phyloP scores from a whole-genome alignment of 371 early-diverging fungal species.

The Apophysomyces ossiformis region DNA sequence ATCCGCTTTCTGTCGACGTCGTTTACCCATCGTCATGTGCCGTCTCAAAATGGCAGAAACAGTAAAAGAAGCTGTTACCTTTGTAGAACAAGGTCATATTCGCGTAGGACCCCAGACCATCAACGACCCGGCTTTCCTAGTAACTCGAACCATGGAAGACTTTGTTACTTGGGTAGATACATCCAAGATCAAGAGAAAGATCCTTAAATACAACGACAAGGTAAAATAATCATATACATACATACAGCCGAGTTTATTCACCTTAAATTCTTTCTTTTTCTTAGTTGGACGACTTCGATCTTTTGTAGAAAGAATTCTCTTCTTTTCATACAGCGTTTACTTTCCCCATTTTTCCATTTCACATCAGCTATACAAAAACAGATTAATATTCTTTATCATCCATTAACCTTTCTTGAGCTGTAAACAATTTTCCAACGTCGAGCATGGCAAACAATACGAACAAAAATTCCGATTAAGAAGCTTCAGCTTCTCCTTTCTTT shows the following conservation, averaged over 20 bases:
- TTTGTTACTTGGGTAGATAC: conserved; percentile 99
- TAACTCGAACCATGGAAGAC: conserved; percentile 94
- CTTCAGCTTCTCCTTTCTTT: not conserved
- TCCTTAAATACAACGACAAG: conserved; percentile 97
- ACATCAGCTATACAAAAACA: not conserved
- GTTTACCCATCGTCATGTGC: conserved; percentile 95
- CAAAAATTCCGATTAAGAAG: not conserved
- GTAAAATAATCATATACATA: conserved; percentile 40
- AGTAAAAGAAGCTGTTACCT: conserved; percentile 91
- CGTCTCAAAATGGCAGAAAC: conserved; percentile 96
- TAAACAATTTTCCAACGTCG: no score
- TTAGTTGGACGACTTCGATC: conserved; percentile 72
- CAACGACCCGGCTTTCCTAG: conserved; percentile 92
- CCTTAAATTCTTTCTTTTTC: not conserved
- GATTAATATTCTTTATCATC: no score
- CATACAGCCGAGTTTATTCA: not conserved
- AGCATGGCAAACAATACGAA: not conserved
- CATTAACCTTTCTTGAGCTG: no score
- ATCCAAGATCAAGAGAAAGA: conserved; percentile 98
- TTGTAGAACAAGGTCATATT: conserved; percentile 98
- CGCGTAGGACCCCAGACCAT: conserved; percentile 94
- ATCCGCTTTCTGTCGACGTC: conserved; percentile 91
- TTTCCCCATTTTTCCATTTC: not conserved
- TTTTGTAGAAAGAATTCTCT: conserved; percentile 50
- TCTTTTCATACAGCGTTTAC: not conserved